Evolutionary conservation across 169 alveolate genomes (phyloP).

Genomic region (Plasmodium berghei): DNA sequence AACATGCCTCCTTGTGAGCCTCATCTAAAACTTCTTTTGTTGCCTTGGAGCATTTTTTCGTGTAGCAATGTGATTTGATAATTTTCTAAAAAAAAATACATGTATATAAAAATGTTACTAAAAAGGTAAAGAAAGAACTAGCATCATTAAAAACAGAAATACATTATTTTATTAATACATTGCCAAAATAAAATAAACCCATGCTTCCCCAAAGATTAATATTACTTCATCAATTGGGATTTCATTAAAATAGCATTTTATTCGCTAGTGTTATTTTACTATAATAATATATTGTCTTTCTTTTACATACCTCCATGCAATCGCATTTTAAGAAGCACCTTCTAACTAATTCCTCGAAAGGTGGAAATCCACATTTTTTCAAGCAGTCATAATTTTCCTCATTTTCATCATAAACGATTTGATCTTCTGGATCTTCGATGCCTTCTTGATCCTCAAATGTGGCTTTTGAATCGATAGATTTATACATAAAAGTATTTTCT

Average conservation of each 20-base stretch:
- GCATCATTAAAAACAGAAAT: background rate
- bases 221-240: too few relatives aligned
- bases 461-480: conserved; percentile 81
- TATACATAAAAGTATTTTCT: conserved; percentile 78
- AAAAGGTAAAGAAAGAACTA: background rate
- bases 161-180: background rate
- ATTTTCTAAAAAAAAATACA: conserved; percentile 51
- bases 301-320: conserved; percentile 83
- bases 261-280: background rate
- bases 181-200: too few relatives aligned
- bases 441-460: conserved; percentile 76
- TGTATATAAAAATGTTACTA: conserved; percentile 3
- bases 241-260: too few relatives aligned
- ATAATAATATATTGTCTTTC: background rate
- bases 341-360: conserved; percentile 81
- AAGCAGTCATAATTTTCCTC: conserved; percentile 83
- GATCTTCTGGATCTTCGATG: conserved; percentile 80
- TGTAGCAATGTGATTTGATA: conserved; percentile 59
- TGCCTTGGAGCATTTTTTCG: conserved; percentile 62
- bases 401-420: conserved; percentile 82
- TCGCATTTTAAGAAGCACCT: conserved; percentile 83
- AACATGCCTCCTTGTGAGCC: conserved; percentile 75
- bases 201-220: too few relatives aligned
- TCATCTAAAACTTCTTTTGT: conserved; percentile 71
- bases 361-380: conserved; percentile 81